These are phyloP conservation scores for Dentipellis sp. DNA, from an alignment of 768 basidiomycete species.

Conservation along the genomic window DNA sequence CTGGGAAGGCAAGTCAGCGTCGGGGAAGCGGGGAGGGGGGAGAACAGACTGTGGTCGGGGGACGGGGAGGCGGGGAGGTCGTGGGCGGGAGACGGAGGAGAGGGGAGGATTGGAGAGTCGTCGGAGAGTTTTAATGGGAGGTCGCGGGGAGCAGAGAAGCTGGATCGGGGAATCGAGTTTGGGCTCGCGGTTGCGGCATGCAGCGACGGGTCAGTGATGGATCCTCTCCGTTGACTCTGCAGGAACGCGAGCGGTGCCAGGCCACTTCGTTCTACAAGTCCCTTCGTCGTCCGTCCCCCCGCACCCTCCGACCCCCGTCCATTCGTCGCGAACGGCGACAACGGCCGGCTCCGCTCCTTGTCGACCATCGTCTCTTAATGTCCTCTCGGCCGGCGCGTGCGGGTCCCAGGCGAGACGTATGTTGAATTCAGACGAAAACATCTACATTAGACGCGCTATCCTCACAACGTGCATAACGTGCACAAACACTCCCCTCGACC, in stretches of 20 bases:
- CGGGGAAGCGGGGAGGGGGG: not conserved
- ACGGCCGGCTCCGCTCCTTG: slow-evolving; percentile 8
- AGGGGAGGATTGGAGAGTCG: slow-evolving; percentile 13
- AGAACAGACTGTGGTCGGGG: not conserved
- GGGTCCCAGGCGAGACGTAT: not conserved
- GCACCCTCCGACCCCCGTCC: too few species aligned
- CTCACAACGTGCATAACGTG: not conserved
- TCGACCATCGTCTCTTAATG: slow-evolving; percentile 11
- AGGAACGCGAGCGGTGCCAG: slow-evolving; percentile 72
- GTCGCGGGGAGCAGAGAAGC: slow-evolving; percentile 18
- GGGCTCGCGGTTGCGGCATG: slow-evolving; percentile 40
- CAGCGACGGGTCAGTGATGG: slow-evolving; percentile 75
- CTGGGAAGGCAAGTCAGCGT: not conserved
- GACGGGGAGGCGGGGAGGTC: not conserved
- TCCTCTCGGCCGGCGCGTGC: slow-evolving; percentile 4
- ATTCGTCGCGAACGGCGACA: slow-evolving; percentile 8
- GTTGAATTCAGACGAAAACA: not conserved
- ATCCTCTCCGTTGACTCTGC: slow-evolving; percentile 75
- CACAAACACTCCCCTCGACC: not conserved
- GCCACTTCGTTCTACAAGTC: too few species aligned
- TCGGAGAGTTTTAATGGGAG: slow-evolving; percentile 27
- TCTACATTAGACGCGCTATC: not conserved
- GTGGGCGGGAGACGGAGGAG: slow-evolving; percentile 1
- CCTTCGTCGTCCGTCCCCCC: too few species aligned
- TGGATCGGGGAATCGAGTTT: slow-evolving; percentile 13